Conservation (phyloP, 139 green algal genomes). For the Chlamydomonas urium region DNA sequence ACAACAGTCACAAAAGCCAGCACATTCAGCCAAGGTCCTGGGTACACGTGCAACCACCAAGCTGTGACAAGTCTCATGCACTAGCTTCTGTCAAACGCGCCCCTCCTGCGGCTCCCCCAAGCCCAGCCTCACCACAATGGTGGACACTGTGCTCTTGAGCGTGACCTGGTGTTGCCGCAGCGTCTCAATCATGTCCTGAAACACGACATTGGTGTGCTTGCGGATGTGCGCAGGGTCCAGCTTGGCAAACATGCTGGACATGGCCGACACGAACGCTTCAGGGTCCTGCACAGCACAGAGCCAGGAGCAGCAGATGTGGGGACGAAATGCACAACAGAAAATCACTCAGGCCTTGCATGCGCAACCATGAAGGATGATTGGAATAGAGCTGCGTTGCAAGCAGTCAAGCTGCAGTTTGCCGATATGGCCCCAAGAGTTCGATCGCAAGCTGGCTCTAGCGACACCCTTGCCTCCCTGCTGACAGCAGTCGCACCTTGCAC, state of each 20-base stretch:
- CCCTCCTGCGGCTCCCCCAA: too few relatives aligned
- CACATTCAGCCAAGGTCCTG: too few relatives aligned
- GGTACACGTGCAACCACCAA: too few relatives aligned
- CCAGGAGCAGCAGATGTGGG: too few relatives aligned
- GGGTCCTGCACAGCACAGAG: conserved; percentile 45
- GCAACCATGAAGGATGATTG: neutral
- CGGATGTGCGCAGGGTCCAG: conserved; percentile 71
- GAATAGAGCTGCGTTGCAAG: too few relatives aligned
- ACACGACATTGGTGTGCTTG: conserved; percentile 63
- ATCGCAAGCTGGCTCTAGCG: too few relatives aligned
- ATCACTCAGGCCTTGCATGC: neutral
- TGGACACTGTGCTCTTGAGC: conserved; percentile 36
- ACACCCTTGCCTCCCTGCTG: too few relatives aligned
- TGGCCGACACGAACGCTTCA: conserved; percentile 47
- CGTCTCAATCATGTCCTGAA: conserved; percentile 76
- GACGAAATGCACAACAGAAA: neutral
- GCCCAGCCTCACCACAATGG: conserved; percentile 19
- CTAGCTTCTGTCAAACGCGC: too few relatives aligned
- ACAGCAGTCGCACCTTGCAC: conserved; percentile 51
- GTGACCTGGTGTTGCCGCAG: conserved; percentile 66
- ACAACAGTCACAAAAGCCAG: conserved; percentile 77
- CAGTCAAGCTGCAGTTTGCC: too few relatives aligned
- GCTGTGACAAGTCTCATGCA: too few relatives aligned
- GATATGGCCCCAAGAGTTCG: too few relatives aligned
- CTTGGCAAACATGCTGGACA: conserved; percentile 55